phyloP scores from a whole-genome alignment of 2,329 filamentous ascomycete genomes.

The Huntiella moniliformis region DNA sequence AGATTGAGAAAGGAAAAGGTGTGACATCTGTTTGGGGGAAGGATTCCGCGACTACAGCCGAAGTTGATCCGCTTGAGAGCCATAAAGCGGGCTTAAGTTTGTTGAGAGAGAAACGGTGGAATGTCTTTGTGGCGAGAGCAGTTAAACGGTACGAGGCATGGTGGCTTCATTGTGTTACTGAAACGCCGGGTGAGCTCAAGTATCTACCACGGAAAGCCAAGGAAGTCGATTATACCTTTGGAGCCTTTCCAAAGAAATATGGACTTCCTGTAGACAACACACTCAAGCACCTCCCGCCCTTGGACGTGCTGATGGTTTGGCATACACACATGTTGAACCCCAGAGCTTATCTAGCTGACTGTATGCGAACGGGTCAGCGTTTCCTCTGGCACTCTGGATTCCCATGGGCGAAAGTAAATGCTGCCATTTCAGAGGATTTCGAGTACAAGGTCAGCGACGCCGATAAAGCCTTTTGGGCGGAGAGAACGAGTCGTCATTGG shows the following conservation, averaged over 20 bases:
- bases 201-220: background rate
- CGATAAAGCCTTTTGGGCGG: slow-evolving; percentile 25
- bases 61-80: slow-evolving; percentile 16
- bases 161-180: slow-evolving; percentile 29
- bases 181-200: slow-evolving; percentile 18
- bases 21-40: background rate
- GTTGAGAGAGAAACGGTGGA: slow-evolving; percentile 56
- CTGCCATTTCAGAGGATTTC: slow-evolving; percentile 39
- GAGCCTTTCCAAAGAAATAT: background rate
- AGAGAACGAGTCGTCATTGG: slow-evolving; percentile 35
- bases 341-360: slow-evolving; percentile 54
- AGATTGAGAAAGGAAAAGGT: no score
- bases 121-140: slow-evolving; percentile 47
- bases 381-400: slow-evolving; percentile 43
- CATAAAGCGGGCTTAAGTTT: slow-evolving; percentile 23
- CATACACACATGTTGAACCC: slow-evolving; percentile 67
- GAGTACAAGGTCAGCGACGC: slow-evolving; percentile 32
- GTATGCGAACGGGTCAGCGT: slow-evolving; percentile 36
- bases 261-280: slow-evolving; percentile 9
- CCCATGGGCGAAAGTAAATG: slow-evolving; percentile 43
- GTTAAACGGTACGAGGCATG: slow-evolving; percentile 49
- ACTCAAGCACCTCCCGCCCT: slow-evolving; percentile 3
- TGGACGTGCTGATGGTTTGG: slow-evolving; percentile 63
- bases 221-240: background rate
- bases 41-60: background rate